Evolutionary conservation across 331 rosid genomes (phyloP).

Genomic region (Acacia concinna): DNA sequence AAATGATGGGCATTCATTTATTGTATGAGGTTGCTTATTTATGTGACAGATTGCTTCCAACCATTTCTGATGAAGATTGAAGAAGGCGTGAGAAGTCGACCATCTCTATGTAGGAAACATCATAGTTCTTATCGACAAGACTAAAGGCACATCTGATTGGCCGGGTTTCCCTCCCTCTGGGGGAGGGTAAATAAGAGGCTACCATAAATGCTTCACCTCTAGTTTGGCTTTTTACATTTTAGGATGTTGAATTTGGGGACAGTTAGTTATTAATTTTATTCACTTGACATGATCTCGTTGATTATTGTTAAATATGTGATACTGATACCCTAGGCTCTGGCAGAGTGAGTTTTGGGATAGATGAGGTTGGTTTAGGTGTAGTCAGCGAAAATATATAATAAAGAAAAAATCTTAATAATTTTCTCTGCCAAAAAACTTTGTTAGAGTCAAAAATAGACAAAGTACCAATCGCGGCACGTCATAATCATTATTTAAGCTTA

Average conservation of each 20-base stretch:
- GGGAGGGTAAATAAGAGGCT: neutral
- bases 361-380: constrained; percentile 20
- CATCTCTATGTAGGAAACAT: too few relatives aligned
- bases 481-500: neutral
- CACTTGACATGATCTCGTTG: neutral
- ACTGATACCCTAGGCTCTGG: neutral
- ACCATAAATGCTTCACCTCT: constrained; percentile 7
- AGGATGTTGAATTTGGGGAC: neutral
- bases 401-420: neutral
- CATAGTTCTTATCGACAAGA: constrained; percentile 20
- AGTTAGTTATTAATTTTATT: neutral
- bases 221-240: neutral
- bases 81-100: constrained; percentile 18
- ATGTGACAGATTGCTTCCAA: neutral
- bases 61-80: neutral
- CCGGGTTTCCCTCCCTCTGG: constrained; percentile 8
- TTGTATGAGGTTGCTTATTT: neutral
- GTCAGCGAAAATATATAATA: neutral
- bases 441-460: neutral
- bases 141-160: constrained; percentile 10
- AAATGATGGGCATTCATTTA: neutral
- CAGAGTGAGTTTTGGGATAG: neutral
- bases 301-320: neutral
- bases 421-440: neutral
- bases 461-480: neutral